Conservation (phyloP, 1,139 yeast genomes). For the Starmera stellimalicola region DNA sequence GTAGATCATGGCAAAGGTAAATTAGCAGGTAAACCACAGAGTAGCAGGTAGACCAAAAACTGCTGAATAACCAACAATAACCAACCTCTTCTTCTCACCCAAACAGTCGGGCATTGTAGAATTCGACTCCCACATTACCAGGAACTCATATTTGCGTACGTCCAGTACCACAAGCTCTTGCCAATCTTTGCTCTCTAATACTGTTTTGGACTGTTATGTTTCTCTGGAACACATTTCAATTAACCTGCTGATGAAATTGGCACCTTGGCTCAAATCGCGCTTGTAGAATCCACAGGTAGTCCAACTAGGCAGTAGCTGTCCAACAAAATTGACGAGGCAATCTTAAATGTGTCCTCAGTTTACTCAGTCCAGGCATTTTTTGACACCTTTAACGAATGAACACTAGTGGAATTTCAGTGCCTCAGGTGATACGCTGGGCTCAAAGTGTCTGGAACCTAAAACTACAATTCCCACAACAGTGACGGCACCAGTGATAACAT, state of each 20-base stretch:
- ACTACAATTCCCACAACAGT: conserved; percentile 6
- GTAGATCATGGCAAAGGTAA: too few species aligned
- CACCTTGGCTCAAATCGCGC: conserved; percentile 66
- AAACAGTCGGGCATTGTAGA: conserved; percentile 62
- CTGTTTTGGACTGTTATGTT: conserved; percentile 89
- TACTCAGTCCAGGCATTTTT: conserved; percentile 90
- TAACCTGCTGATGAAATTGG: conserved; percentile 41
- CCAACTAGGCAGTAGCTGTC: conserved; percentile 84
- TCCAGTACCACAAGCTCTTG: conserved; percentile 71
- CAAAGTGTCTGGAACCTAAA: conserved; percentile 59
- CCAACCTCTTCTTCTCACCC: conserved; percentile 48
- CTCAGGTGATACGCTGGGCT: conserved; percentile 89
- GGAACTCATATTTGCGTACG: conserved; percentile 64
- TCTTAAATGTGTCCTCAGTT: conserved; percentile 83
- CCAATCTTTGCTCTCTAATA: conserved; percentile 80
- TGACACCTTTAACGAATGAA: conserved; percentile 97
- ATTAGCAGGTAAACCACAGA: too few species aligned
- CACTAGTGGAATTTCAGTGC: conserved; percentile 84
- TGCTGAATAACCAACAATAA: too few species aligned
- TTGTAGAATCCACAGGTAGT: conserved; percentile 81
- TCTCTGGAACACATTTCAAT: conserved; percentile 44
- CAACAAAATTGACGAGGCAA: conserved; percentile 64
- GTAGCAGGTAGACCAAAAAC: too few species aligned
- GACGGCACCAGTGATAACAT: conserved; percentile 18
- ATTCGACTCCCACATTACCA: conserved; percentile 51